Conservation (phyloP, 2,329 filamentous ascomycete species). For the Pseudopyrenochaeta lycopersici region DNA sequence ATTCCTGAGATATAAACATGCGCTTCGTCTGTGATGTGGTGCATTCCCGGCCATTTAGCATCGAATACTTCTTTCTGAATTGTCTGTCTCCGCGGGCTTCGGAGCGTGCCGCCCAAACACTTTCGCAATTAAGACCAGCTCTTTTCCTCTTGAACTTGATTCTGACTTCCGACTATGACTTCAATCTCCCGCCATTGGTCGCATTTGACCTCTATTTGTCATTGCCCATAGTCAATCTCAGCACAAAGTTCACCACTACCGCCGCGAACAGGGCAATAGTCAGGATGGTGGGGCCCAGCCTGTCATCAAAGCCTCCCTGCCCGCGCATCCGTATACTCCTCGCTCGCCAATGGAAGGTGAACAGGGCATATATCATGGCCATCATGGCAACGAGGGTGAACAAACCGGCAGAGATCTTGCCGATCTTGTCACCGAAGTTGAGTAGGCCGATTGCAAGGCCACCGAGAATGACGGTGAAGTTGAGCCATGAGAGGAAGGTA, state of each 20-base stretch:
- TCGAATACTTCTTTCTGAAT: too few relatives aligned
- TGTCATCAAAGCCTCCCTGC: conserved; percentile 95
- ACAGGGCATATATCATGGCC: conserved; percentile 92
- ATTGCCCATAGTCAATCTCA: conserved; percentile 55
- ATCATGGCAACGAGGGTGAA: conserved; percentile 96
- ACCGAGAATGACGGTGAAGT: conserved; percentile 98
- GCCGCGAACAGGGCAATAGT: conserved; percentile 86
- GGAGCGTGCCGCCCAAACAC: too few relatives aligned
- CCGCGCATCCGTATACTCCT: conserved; percentile 90
- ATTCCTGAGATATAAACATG: not conserved
- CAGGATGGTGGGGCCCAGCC: conserved; percentile 90
- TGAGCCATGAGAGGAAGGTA: conserved; percentile 99
- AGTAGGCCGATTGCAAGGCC: conserved; percentile 95
- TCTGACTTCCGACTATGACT: not conserved
- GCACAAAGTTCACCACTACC: conserved; percentile 94
- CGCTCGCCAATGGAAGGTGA: conserved; percentile 97
- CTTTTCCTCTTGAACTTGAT: not conserved
- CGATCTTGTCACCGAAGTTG: conserved; percentile 95
- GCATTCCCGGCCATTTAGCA: too few relatives aligned
- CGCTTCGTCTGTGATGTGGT: not conserved
- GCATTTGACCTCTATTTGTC: conserved; percentile 13
- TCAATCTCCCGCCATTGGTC: not conserved
- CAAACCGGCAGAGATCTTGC: conserved; percentile 90
- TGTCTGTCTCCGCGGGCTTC: too few relatives aligned
- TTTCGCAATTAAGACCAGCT: too few relatives aligned